Conservation (phyloP, 306 rosid species). For the Malus orientalis region DNA sequence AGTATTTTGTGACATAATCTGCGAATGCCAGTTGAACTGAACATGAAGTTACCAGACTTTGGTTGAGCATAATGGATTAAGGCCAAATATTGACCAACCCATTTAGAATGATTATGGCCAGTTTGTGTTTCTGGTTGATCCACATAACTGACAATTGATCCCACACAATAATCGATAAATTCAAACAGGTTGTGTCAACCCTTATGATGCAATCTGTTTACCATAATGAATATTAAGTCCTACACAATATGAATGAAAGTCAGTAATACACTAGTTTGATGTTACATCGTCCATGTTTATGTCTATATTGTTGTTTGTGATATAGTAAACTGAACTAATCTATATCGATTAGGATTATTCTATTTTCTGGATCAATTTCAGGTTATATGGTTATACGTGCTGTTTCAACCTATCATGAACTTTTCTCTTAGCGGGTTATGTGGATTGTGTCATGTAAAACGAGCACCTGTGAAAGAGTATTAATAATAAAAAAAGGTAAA, state of each 20-base stretch:
- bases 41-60: neutral
- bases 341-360: too few species aligned
- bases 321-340: too few species aligned
- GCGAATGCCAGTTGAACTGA: neutral
- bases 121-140: neutral
- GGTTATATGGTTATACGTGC: neutral
- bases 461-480: neutral
- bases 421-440: neutral
- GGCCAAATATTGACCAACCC: neutral
- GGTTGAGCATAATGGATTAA: neutral
- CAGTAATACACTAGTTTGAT: neutral
- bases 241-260: neutral
- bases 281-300: neutral
- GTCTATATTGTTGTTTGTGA: neutral
- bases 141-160: neutral
- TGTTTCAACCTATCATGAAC: neutral
- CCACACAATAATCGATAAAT: neutral
- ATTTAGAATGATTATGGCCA: neutral
- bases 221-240: neutral
- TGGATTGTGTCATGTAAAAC: neutral
- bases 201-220: neutral
- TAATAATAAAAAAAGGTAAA: too few species aligned
- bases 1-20: neutral
- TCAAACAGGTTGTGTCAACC: neutral
- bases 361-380: too few species aligned